Percentiles rank a stretch among this genome's conserved stretches.
Evolutionary conservation across 2,329 filamentous ascomycete species (phyloP).

Genomic region (Scedosporium dehoogii): DNA sequence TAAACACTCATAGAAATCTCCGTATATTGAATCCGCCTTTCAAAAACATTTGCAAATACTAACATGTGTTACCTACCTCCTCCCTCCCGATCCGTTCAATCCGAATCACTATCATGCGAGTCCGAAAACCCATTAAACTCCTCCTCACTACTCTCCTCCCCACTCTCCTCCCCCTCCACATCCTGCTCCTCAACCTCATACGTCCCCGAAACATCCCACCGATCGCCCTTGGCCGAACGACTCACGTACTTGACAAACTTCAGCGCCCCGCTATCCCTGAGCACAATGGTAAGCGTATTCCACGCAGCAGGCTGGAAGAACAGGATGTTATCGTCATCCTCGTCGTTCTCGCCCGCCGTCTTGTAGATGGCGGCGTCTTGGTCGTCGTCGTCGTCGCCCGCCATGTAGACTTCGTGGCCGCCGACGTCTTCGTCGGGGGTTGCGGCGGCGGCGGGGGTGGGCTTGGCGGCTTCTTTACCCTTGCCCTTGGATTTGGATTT

Average conservation of each 20-base stretch:
- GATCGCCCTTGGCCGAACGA: conserved; percentile 68
- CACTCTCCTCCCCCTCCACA: conserved; percentile 25
- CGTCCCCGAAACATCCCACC: conserved; percentile 80
- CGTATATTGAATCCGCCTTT: no score
- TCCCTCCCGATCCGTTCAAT: conserved; percentile 11
- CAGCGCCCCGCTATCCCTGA: conserved; percentile 76
- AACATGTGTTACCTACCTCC: neutral
- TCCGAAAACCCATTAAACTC: conserved; percentile 50
- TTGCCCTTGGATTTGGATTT: conserved; percentile 20
- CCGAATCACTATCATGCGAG: conserved; percentile 26
- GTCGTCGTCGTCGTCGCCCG: conserved; percentile 61
- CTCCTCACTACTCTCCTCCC: conserved; percentile 32
- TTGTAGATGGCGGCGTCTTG: conserved; percentile 84
- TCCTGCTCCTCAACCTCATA: conserved; percentile 60
- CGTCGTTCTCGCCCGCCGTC: conserved; percentile 52
- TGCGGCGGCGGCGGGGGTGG: neutral
- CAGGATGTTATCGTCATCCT: conserved; percentile 67
- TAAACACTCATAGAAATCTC: no score
- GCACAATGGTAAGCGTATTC: conserved; percentile 86
- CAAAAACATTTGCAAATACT: no score
- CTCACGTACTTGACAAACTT: conserved; percentile 97
- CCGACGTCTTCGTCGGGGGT: conserved; percentile 48
- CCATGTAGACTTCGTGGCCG: conserved; percentile 89
- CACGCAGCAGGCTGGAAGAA: conserved; percentile 59
- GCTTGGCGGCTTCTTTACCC: conserved; percentile 19